Conservation (phyloP, 768 basidiomycete genomes). For the Cystobasidium tubakii region DNA sequence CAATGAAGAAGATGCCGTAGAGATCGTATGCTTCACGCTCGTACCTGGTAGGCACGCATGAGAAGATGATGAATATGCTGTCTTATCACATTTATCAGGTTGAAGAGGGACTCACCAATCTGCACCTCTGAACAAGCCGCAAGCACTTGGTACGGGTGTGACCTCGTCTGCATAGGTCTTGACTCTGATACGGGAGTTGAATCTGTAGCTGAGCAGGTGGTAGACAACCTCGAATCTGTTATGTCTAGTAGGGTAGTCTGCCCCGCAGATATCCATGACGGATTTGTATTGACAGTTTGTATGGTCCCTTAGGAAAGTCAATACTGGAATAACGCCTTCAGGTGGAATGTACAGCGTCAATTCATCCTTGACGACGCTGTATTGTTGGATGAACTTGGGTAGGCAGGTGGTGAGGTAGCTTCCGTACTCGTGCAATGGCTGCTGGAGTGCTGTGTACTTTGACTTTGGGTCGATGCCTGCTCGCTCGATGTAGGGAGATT, state of each 20-base stretch:
- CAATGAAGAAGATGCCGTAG: slow-evolving; percentile 91
- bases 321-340: slow-evolving; percentile 46
- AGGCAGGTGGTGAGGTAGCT: slow-evolving; percentile 37
- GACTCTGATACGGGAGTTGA: slow-evolving; percentile 80
- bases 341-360: slow-evolving; percentile 56
- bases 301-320: slow-evolving; percentile 51
- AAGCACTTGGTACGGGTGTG: slow-evolving; percentile 77
- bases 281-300: slow-evolving; percentile 88
- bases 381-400: slow-evolving; percentile 88
- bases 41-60: slow-evolving; percentile 57
- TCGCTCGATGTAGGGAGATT: slow-evolving; percentile 20
- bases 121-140: slow-evolving; percentile 75
- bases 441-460: slow-evolving; percentile 32
- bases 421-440: slow-evolving; percentile 38
- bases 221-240: slow-evolving; percentile 97
- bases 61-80: no score
- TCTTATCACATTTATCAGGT: neutral
- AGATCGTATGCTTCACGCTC: slow-evolving; percentile 98
- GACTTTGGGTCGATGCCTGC: slow-evolving; percentile 24
- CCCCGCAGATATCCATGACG: slow-evolving; percentile 88
- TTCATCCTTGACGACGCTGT: slow-evolving; percentile 94
- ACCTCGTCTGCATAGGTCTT: slow-evolving; percentile 96
- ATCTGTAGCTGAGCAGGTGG: slow-evolving; percentile 73
- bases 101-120: slow-evolving; percentile 66
- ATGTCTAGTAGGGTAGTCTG: slow-evolving; percentile 85